Conservation (phyloP, 2,329 filamentous ascomycete species). For the Ophidiomyces ophidiicola region DNA sequence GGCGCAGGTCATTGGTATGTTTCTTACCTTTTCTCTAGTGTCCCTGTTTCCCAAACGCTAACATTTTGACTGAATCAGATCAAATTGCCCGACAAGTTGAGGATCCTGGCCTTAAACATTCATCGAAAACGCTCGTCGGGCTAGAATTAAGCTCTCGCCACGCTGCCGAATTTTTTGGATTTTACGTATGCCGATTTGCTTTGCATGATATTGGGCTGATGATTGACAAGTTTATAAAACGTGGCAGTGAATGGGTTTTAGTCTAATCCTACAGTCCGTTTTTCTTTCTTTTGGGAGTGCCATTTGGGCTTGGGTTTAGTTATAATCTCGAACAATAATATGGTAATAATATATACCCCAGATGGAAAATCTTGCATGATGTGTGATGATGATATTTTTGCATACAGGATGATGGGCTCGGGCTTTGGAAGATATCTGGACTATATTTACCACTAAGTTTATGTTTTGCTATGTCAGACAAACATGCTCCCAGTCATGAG, state of each 20-base stretch:
- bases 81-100: conserved; percentile 94
- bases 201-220: conserved; percentile 69
- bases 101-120: conserved; percentile 81
- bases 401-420: not conserved
- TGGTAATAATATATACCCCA: conserved; percentile 2
- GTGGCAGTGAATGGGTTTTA: conserved; percentile 87
- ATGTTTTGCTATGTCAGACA: too few relatives aligned
- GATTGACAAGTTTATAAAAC: conserved; percentile 94
- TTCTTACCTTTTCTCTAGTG: conserved; percentile 7
- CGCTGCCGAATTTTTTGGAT: conserved; percentile 93
- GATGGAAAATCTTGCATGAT: not conserved
- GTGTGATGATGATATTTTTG: not conserved
- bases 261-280: conserved; percentile 25
- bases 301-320: not conserved
- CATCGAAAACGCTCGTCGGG: conserved; percentile 87
- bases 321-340: conserved; percentile 1
- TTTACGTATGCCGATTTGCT: conserved; percentile 94
- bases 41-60: conserved; percentile 2
- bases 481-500: too few relatives aligned
- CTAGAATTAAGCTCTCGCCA: conserved; percentile 86
- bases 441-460: too few relatives aligned
- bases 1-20: conserved; percentile 78
- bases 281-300: not conserved
- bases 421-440: not conserved
- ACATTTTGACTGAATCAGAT: conserved; percentile 43